Percentiles rank a stretch among this genome's conserved stretches.
Conservation (phyloP, 2,329 filamentous ascomycete genomes). For the Phyllosticta citribraziliensis region DNA sequence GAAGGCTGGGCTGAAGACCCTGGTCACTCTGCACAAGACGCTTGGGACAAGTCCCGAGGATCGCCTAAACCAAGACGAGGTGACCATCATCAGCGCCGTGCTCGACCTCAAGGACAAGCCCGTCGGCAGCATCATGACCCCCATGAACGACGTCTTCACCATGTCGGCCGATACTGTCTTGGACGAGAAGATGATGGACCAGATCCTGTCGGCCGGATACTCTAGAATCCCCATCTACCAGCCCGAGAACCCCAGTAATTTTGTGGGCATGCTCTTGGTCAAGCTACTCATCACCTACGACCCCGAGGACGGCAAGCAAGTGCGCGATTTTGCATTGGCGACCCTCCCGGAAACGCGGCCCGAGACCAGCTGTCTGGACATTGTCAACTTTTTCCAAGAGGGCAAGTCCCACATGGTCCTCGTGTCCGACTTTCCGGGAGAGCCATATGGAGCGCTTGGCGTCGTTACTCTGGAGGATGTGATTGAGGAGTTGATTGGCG, state of each 20-base stretch:
- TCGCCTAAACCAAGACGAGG: constrained; percentile 90
- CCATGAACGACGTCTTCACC: constrained; percentile 93
- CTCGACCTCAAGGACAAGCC: constrained; percentile 93
- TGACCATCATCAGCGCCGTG: constrained; percentile 96
- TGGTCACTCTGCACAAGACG: constrained; percentile 90
- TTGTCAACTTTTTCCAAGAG: constrained; percentile 99
- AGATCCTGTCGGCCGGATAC: constrained; percentile 86
- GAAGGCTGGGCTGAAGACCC: constrained; percentile 91
- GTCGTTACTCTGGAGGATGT: constrained; percentile 96
- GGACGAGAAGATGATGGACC: constrained; percentile 89
- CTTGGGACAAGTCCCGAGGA: constrained; percentile 74
- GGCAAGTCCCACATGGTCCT: constrained; percentile 98
- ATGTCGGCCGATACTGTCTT: constrained; percentile 92
- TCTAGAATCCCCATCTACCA: constrained; percentile 92
- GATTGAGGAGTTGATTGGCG: constrained; percentile 96
- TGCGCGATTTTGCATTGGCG: constrained; percentile 83
- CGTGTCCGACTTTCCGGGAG: constrained; percentile 83
- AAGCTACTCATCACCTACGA: constrained; percentile 99
- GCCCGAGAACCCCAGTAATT: constrained; percentile 73
- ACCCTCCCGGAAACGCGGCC: constrained; percentile 91
- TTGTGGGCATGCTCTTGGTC: constrained; percentile 94
- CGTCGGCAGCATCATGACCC: constrained; percentile 94
- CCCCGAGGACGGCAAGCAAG: constrained; percentile 78
- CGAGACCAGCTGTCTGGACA: constrained; percentile 93
- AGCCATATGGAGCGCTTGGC: constrained; percentile 79